phyloP scores from a whole-genome alignment of 441 rosid genomes.

The Arabidopsis lyrata region DNA sequence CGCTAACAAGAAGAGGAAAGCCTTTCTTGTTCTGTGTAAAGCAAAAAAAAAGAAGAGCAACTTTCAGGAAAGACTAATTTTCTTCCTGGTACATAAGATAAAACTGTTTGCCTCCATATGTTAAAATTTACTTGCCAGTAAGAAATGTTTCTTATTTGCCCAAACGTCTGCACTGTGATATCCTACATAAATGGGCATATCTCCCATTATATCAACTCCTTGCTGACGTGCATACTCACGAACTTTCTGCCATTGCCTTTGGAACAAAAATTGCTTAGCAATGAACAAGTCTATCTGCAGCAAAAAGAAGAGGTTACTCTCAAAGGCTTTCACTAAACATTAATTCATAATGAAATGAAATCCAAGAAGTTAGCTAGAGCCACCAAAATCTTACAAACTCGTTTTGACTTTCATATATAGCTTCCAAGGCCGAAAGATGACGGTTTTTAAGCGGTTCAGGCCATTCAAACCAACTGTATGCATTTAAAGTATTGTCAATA shows the following conservation, averaged over 20 bases:
- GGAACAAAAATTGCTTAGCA: conserved; percentile 93
- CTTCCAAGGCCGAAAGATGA: conserved; percentile 91
- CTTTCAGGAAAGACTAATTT: conserved; percentile 27
- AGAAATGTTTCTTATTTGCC: conserved; percentile 91
- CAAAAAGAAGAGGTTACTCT: conserved; percentile 40
- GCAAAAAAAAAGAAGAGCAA: conserved; percentile 18
- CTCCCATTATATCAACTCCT: conserved; percentile 95
- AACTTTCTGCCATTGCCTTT: conserved; percentile 95
- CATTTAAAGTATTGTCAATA: conserved; percentile 63
- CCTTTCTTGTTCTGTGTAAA: conserved; percentile 75
- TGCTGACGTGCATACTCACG: conserved; percentile 69
- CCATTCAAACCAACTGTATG: conserved; percentile 89
- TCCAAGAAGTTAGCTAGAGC: conserved; percentile 30
- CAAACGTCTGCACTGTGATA: conserved; percentile 99
- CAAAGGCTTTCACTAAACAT: conserved; percentile 29
- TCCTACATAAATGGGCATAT: conserved; percentile 98
- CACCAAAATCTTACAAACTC: conserved; percentile 72
- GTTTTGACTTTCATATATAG: conserved; percentile 70
- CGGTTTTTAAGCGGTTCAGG: conserved; percentile 81
- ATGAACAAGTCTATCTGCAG: conserved; percentile 84
- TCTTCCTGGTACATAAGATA: conserved; percentile 4
- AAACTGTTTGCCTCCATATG: conserved; percentile 16
- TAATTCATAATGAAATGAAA: conserved; percentile 15
- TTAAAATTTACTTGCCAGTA: conserved; percentile 61
- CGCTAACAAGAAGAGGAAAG: conserved; percentile 84